A percentile compares a stretch with the other conserved stretches of the same genome.
Evolutionary conservation across 805 yeast species (phyloP).

Genomic region (Candida pseudofarinosa): DNA sequence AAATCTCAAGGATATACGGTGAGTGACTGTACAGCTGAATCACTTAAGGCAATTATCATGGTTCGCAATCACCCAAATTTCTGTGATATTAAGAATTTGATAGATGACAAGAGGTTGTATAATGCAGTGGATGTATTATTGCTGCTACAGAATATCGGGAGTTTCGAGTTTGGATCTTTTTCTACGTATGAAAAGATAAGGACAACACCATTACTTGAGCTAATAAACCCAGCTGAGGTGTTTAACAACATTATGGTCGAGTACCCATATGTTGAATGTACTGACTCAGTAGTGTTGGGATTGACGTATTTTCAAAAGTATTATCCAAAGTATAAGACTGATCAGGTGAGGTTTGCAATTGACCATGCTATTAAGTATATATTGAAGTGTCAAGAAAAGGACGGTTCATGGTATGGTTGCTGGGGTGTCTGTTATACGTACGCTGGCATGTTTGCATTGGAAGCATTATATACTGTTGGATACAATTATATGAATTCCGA

Average conservation of each 20-base stretch:
- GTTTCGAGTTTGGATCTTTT: conserved; percentile 84
- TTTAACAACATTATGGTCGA: conserved; percentile 98
- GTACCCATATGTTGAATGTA: conserved; percentile 96
- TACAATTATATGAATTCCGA: conserved; percentile 58
- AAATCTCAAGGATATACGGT: conserved; percentile 96
- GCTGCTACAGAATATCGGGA: conserved; percentile 71
- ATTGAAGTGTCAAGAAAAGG: conserved; percentile 58
- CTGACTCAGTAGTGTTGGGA: conserved; percentile 92
- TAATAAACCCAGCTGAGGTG: conserved; percentile 92
- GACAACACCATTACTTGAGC: conserved; percentile 72
- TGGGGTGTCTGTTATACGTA: conserved; percentile 98
- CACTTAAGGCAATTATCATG: conserved; percentile 90
- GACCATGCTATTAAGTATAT: conserved; percentile 72
- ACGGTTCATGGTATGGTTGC: conserved; percentile 97
- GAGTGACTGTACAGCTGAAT: conserved; percentile 95
- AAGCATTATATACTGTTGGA: conserved; percentile 75
- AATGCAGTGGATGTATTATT: conserved; percentile 76
- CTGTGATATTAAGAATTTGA: conserved; percentile 44
- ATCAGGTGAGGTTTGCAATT: conserved; percentile 67
- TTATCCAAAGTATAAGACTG: conserved; percentile 58
- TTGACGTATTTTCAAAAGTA: conserved; percentile 69
- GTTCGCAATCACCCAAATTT: conserved; percentile 64
- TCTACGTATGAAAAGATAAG: conserved; percentile 86
- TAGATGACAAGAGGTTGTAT: conserved; percentile 50
- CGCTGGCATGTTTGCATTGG: conserved; percentile 97